phyloP scores from a whole-genome alignment of 495 filamentous ascomycete genomes.

The Penicillium canescens region DNA sequence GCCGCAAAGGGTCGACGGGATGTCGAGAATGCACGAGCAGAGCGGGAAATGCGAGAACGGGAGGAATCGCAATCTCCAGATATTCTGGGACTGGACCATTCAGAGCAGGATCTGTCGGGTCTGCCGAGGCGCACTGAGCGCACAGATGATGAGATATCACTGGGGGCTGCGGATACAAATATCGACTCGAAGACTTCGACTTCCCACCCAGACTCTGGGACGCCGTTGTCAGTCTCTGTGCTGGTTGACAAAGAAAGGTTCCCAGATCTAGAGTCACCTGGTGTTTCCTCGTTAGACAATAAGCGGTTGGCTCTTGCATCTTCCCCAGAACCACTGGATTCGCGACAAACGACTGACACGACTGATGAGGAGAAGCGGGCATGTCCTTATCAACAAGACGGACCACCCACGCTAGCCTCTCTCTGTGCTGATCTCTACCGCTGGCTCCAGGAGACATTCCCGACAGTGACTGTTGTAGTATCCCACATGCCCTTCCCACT shows the following conservation, averaged over 20 bases:
- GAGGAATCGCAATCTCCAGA: conserved; percentile 8
- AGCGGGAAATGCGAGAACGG: conserved; percentile 33
- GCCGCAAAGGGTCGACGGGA: conserved; percentile 54
- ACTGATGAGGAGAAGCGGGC: conserved; percentile 16
- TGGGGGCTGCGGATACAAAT: background rate
- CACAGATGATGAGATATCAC: background rate
- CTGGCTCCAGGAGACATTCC: conserved; percentile 66
- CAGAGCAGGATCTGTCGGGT: background rate
- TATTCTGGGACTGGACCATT: background rate
- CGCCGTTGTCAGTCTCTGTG: conserved; percentile 6
- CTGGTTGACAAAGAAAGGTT: conserved; percentile 13
- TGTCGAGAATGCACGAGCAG: conserved; percentile 43
- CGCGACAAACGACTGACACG: background rate
- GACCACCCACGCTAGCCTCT: conserved; percentile 48
- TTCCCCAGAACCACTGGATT: conserved; percentile 8
- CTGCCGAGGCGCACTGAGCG: background rate
- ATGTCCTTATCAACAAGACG: background rate
- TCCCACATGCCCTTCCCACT: conserved; percentile 61
- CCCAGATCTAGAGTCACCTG: conserved; percentile 1
- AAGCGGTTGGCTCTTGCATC: conserved; percentile 1
- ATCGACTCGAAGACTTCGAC: background rate
- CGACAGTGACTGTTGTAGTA: conserved; percentile 60
- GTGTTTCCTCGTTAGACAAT: background rate
- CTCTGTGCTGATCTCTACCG: conserved; percentile 36
- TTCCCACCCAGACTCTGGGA: background rate